These are phyloP conservation scores for Sutorius eximius DNA, from an alignment of 1,284 basidiomycete species.

Conservation along the genomic window DNA sequence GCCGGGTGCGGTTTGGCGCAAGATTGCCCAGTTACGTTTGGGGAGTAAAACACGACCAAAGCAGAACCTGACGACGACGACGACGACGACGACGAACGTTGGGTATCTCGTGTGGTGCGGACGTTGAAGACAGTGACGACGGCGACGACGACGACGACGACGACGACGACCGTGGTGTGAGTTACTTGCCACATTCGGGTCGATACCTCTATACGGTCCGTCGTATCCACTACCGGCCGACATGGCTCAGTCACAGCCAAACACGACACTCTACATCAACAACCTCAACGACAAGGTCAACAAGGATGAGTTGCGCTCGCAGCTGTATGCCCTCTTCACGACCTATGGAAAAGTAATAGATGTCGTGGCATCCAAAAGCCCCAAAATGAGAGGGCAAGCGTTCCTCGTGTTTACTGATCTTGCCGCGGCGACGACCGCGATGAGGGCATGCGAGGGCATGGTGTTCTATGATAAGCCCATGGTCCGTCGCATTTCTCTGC, in stretches of 20 bases:
- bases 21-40: slow-evolving; percentile 36
- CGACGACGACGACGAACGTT: not conserved
- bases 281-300: slow-evolving; percentile 94
- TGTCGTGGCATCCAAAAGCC: slow-evolving; percentile 87
- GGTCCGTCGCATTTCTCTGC: slow-evolving; percentile 49
- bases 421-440: slow-evolving; percentile 83
- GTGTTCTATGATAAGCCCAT: slow-evolving; percentile 90
- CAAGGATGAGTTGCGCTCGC: slow-evolving; percentile 85
- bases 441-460: slow-evolving; percentile 90
- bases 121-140: slow-evolving; percentile 6
- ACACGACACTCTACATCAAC: slow-evolving; percentile 89
- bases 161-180: slow-evolving; percentile 38
- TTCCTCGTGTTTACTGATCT: slow-evolving; percentile 95
- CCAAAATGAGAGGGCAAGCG: slow-evolving; percentile 91
- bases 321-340: slow-evolving; percentile 89
- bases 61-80: slow-evolving; percentile 10
- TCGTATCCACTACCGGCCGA: not conserved
- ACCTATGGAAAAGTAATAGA: slow-evolving; percentile 94
- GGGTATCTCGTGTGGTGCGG: not conserved
- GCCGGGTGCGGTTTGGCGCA: slow-evolving; percentile 27
- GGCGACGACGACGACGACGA: slow-evolving; percentile 6
- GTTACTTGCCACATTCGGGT: slow-evolving; percentile 23
- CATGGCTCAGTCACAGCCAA: slow-evolving; percentile 67
- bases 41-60: slow-evolving; percentile 30
- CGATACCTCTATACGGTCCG: too few species aligned